Evolutionary conservation across 495 filamentous ascomycete species (phyloP).

Genomic region (Daldinia caldariorum): DNA sequence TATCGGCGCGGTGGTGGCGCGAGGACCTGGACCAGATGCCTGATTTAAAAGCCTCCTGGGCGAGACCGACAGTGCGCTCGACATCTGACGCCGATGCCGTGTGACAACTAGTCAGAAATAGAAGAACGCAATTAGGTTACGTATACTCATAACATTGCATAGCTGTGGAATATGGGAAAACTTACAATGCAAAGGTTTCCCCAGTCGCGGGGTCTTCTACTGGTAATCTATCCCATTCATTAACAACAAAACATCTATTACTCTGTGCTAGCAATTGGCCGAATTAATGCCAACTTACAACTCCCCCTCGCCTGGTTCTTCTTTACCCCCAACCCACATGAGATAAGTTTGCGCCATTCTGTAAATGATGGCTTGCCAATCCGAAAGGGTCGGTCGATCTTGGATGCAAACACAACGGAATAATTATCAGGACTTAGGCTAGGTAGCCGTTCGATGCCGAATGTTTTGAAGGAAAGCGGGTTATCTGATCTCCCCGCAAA

Average conservation of each 20-base stretch:
- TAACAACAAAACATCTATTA: neutral
- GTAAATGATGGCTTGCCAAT: neutral
- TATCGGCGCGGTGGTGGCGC: constrained; percentile 61
- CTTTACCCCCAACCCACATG: constrained; percentile 49
- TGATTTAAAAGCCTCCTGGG: constrained; percentile 59
- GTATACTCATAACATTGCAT: neutral
- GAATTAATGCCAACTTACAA: constrained; percentile 29
- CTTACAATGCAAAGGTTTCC: constrained; percentile 50
- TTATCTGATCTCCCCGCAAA: neutral
- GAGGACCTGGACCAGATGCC: constrained; percentile 68
- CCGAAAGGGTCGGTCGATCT: too few relatives aligned
- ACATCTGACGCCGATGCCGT: constrained; percentile 62
- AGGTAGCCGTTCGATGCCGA: neutral
- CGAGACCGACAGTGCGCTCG: constrained; percentile 55
- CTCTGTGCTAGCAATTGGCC: neutral
- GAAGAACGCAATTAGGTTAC: neutral
- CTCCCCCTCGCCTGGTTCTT: constrained; percentile 40
- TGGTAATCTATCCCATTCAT: constrained; percentile 42
- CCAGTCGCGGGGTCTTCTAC: constrained; percentile 52
- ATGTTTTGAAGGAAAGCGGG: neutral
- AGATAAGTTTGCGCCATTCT: constrained; percentile 36
- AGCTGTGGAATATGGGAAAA: neutral
- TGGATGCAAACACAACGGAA: neutral
- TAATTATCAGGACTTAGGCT: too few relatives aligned
- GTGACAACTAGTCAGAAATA: constrained; percentile 55